Base-by-base conservation (phyloP, 2,329 filamentous ascomycete genomes). In the Aureobasidium uvarum region DNA sequence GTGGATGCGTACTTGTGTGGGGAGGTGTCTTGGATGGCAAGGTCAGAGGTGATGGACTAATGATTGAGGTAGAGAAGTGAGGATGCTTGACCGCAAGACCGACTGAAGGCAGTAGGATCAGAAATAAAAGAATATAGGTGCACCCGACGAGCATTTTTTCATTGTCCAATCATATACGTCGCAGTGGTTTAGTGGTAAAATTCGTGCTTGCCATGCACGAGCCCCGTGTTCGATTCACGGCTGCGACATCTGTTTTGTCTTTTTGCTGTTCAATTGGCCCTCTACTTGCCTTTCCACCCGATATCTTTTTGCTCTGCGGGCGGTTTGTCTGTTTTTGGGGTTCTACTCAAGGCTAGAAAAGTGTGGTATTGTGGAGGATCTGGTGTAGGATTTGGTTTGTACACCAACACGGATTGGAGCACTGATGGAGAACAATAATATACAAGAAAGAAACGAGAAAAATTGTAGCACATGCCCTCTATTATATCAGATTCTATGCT, bases 1-100 rank as follows among this genome's bases (percentile, higher is more conserved):
- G 79, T 3, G 79, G 78, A 58, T 81, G 75, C 16, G 76, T 83
- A 7, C 74, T 85, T 3, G 69, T 84, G 14, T 85, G 83, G 83
- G 84, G 83, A n/a, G 83, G 84, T 0, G 67, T 79, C 3, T 79
- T 80, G 68, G 76, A 73, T 43, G 80, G 80, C 2, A 76, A 76
- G 52, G 68, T 77, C 2, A 59, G 77, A 18, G 70, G 73, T n/a
- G 78, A 80, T 71, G 79, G 78, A 5, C 75, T 77, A 73, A 68
- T 81, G 71, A 67, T 80, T 25, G 58, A 62, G 23, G 46, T 62
- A 2, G 58, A 39, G n/a, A 62, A 50, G 58, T 62, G 10, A 36
- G 18, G 16, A 7, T 14, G 28, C 5, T n/a, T 50, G 23, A 20
- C 23, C 11, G 10, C 33, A 36, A 6, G 5, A 43, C n/a, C 16